Conservation (phyloP, 495 filamentous ascomycete genomes). For the Filosporella fistucella region DNA sequence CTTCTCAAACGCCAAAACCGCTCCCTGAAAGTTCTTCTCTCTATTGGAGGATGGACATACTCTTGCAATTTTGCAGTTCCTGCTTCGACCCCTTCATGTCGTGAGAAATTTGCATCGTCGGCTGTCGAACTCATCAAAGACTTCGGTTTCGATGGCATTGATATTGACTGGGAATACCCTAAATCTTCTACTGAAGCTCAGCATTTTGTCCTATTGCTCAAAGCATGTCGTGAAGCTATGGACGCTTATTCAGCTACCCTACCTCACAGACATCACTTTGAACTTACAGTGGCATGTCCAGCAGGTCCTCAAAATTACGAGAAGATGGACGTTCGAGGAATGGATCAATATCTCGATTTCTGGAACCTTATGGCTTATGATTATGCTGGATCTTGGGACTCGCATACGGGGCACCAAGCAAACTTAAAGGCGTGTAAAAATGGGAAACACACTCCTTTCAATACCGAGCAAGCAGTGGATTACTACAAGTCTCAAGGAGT, state of each 20-base stretch:
- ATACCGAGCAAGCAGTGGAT: constrained; percentile 59
- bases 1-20: constrained; percentile 85
- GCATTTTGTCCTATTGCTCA: constrained; percentile 72
- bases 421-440: constrained; percentile 62
- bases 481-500: constrained; percentile 67
- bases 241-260: constrained; percentile 53
- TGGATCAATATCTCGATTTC: constrained; percentile 85
- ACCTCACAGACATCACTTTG: constrained; percentile 54
- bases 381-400: constrained; percentile 76
- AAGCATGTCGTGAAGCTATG: constrained; percentile 55
- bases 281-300: constrained; percentile 74
- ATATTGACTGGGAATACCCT: constrained; percentile 64
- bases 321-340: constrained; percentile 65
- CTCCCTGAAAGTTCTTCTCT: constrained; percentile 85
- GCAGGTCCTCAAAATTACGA: constrained; percentile 67
- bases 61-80: constrained; percentile 78
- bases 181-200: constrained; percentile 56
- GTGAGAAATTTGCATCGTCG: constrained; percentile 61
- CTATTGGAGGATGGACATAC: constrained; percentile 97
- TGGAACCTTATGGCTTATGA: constrained; percentile 90
- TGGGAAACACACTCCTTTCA: constrained; percentile 68
- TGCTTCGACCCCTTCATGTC: constrained; percentile 57
- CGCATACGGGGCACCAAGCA: constrained; percentile 69
- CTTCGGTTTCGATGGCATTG: constrained; percentile 52
- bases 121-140: constrained; percentile 67